Percentiles rank a stretch among this genome's conserved stretches.
Evolutionary conservation across 345 rosid species (phyloP).

Genomic region (Balakata baccata): DNA sequence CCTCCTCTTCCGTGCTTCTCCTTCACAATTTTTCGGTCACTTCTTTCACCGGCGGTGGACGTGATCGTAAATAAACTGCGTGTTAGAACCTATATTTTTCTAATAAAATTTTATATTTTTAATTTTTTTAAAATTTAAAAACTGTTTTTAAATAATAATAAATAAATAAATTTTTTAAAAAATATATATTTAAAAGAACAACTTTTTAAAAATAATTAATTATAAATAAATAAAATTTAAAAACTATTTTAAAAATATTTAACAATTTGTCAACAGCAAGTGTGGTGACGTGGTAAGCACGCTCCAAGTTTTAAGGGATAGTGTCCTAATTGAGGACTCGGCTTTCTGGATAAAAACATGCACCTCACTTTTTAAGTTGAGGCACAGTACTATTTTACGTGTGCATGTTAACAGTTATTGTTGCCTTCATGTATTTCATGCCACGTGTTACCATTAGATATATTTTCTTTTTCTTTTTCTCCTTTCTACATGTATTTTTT

Average conservation of each 20-base stretch:
- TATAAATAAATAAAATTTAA: no score
- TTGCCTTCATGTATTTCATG: background rate
- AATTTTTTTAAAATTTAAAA: no score
- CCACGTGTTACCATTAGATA: background rate
- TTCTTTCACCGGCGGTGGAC: background rate
- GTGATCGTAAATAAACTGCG: no score
- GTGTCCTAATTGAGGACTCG: background rate
- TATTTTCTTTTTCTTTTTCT: background rate
- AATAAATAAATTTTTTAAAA: no score
- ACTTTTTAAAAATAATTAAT: no score
- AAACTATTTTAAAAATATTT: no score
- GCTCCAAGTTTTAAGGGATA: conserved; percentile 48
- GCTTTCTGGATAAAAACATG: no score
- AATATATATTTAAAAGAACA: no score
- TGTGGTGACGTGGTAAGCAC: conserved; percentile 51
- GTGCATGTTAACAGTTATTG: conserved; percentile 8
- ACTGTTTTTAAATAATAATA: no score
- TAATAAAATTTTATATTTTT: no score
- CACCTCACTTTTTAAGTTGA: background rate
- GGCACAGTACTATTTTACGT: conserved; percentile 10
- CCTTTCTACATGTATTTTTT: no score
- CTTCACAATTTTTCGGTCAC: background rate
- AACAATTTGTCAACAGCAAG: conserved; percentile 29
- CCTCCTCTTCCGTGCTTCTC: conserved; percentile 1
- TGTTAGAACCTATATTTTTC: no score